These are phyloP conservation scores for Candida boleticola DNA, from an alignment of 805 yeast genomes.

Conservation along the genomic window DNA sequence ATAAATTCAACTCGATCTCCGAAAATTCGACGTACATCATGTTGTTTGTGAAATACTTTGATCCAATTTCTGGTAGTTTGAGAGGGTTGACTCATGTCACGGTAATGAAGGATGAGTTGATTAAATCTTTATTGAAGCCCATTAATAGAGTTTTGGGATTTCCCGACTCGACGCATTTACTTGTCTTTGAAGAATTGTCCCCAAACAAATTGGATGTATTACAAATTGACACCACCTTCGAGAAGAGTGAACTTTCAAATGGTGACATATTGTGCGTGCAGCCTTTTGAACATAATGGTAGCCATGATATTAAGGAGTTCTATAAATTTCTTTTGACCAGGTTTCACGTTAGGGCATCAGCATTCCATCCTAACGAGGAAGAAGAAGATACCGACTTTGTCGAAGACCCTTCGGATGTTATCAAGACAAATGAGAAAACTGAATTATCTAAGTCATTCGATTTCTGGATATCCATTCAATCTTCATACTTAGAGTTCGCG, in stretches of 20 bases:
- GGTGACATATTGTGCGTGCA: slow-evolving; percentile 64
- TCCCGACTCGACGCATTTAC: slow-evolving; percentile 29
- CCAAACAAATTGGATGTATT: slow-evolving; percentile 49
- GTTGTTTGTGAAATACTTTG: slow-evolving; percentile 65
- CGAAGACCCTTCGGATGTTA: slow-evolving; percentile 8
- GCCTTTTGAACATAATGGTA: slow-evolving; percentile 22
- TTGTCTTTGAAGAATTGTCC: slow-evolving; percentile 60
- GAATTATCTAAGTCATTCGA: slow-evolving; percentile 37
- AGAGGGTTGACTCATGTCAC: slow-evolving; percentile 63
- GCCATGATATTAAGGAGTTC: slow-evolving; percentile 35
- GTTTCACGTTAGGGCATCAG: slow-evolving; percentile 54
- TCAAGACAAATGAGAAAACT: slow-evolving; percentile 11
- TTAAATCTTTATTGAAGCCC: slow-evolving; percentile 40
- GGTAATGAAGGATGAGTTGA: slow-evolving; percentile 47
- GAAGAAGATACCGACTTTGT: slow-evolving; percentile 49
- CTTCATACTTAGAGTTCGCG: slow-evolving; percentile 59
- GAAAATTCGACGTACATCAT: slow-evolving; percentile 23
- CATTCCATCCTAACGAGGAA: slow-evolving; percentile 43
- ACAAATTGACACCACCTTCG: slow-evolving; percentile 41
- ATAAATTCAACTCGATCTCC: slow-evolving; percentile 12
- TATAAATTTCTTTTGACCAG: slow-evolving; percentile 59
- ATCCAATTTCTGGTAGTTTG: slow-evolving; percentile 50
- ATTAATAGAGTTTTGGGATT: slow-evolving; percentile 43
- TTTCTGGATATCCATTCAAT: slow-evolving; percentile 67
- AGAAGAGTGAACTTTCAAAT: slow-evolving; percentile 55